Evolutionary conservation across 345 rosid species (phyloP).

Genomic region (Noccaea bulbosa): DNA sequence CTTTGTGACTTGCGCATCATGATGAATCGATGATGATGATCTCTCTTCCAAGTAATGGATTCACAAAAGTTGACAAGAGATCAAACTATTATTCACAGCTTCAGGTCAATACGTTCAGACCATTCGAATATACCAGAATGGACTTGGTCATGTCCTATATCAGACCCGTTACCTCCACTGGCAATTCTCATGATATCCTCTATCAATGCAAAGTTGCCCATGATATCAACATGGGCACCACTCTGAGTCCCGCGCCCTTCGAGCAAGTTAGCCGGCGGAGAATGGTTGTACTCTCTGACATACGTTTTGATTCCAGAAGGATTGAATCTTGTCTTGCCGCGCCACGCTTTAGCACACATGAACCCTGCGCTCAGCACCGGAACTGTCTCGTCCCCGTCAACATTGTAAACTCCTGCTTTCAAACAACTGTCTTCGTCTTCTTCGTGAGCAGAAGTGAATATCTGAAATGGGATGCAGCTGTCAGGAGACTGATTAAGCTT

Average conservation of each 20-base stretch:
- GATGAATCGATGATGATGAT: constrained; percentile 12
- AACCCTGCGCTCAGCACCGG: constrained; percentile 87
- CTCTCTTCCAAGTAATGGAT: constrained; percentile 25
- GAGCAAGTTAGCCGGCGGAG: constrained; percentile 82
- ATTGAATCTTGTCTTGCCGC: constrained; percentile 90
- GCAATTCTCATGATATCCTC: constrained; percentile 89
- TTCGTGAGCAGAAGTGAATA: constrained; percentile 69
- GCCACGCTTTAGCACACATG: constrained; percentile 98
- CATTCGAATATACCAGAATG: constrained; percentile 80
- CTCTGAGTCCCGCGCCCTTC: constrained; percentile 96
- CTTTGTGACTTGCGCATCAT: constrained; percentile 27
- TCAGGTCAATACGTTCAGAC: constrained; percentile 76
- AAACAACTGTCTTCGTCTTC: constrained; percentile 68
- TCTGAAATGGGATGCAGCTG: constrained; percentile 88
- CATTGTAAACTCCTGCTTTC: constrained; percentile 80
- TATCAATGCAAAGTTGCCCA: constrained; percentile 95
- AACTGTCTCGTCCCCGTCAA: constrained; percentile 93
- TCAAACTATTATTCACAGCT: constrained; percentile 46
- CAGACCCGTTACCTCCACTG: constrained; percentile 80
- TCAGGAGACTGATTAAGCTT: constrained; percentile 68
- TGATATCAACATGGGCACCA: constrained; percentile 89
- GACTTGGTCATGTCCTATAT: constrained; percentile 83
- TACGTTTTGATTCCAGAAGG: constrained; percentile 81
- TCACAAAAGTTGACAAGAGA: constrained; percentile 32
- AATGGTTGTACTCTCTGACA: constrained; percentile 77